A percentile compares a stretch with the other conserved stretches of the same genome.
Conservation (phyloP, 2,329 filamentous ascomycete genomes). For the Cladosporium velox region DNA sequence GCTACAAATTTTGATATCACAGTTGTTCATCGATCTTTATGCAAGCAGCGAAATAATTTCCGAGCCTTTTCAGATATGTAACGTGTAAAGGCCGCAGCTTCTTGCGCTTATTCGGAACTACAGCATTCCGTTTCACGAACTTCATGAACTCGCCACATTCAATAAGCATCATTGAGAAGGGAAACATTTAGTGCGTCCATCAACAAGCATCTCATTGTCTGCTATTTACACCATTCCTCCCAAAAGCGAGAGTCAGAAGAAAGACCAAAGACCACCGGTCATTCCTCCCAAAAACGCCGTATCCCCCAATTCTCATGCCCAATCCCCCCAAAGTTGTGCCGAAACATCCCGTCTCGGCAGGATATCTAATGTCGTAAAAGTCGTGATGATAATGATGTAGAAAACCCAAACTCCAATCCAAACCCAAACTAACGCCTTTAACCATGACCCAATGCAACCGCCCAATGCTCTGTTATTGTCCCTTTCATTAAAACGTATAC, state of each 20-base stretch:
- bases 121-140: background rate
- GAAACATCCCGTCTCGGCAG: background rate
- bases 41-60: background rate
- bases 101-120: background rate
- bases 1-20: background rate
- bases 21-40: background rate
- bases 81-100: background rate
- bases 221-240: background rate
- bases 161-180: too few relatives aligned
- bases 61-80: background rate
- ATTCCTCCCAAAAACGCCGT: background rate
- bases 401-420: background rate
- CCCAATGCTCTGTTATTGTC: background rate
- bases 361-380: slow-evolving; percentile 12
- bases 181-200: background rate
- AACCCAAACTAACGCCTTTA: background rate
- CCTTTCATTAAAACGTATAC: slow-evolving; percentile 16
- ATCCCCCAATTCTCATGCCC: background rate
- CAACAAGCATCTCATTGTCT: background rate
- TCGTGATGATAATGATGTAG: slow-evolving; percentile 1
- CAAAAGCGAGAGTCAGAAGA: background rate
- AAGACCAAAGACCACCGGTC: background rate
- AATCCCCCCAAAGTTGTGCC: background rate
- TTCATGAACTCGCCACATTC: too few relatives aligned
- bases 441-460: slow-evolving; percentile 4